Evolutionary conservation across 2,329 filamentous ascomycete species (phyloP), one percentile per base, ranked within the genome.

Genomic region (Apiospora hydei): DNA sequence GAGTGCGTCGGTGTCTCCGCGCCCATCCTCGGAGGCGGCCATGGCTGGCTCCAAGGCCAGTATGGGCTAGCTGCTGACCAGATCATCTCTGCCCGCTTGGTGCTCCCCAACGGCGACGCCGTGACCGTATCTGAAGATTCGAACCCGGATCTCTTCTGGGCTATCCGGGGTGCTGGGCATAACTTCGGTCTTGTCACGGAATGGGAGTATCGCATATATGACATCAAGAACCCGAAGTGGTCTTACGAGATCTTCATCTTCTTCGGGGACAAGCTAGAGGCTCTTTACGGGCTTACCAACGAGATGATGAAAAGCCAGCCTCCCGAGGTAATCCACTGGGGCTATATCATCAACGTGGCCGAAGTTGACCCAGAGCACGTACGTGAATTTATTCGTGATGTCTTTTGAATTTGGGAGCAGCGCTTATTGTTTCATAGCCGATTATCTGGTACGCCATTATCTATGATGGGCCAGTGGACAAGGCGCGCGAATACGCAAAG

Each of bases 131-230:
- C 44, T 21, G 41, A 71, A 4, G 34, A 64, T 1, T 44, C 14
- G 24, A 14, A 74, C 57, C n/a, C 69, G 4, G 73, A 73, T 46
- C 67, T 74, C 1, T 71, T 64, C 11, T 73, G 73, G 73, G 70
- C 24, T 13, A 71, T 71, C 41, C 70, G 61, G 24, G 70, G 70
- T 44, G 70, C 70, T 30, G 70, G 70, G 2, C 70, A 71, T 14
- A 71, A 71, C 61, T 71, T 71, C 18, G 70, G 70, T 11, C 53
- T 71, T 41, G 70, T 67, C 3, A 51, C 70, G 79, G 82, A 3
- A 81, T 82, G 0, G 49, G 71, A 73, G 11, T 75, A 83, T 69
- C 82, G 82, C 71, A 77, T 83, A 2, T 80, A 77, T 38, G 53
- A 57, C 6, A 26, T 57, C 53, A 18, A 57, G 8, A 57, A 57